phyloP scores from a whole-genome alignment of 495 filamentous ascomycete species.

The Penicillium ucsense region DNA sequence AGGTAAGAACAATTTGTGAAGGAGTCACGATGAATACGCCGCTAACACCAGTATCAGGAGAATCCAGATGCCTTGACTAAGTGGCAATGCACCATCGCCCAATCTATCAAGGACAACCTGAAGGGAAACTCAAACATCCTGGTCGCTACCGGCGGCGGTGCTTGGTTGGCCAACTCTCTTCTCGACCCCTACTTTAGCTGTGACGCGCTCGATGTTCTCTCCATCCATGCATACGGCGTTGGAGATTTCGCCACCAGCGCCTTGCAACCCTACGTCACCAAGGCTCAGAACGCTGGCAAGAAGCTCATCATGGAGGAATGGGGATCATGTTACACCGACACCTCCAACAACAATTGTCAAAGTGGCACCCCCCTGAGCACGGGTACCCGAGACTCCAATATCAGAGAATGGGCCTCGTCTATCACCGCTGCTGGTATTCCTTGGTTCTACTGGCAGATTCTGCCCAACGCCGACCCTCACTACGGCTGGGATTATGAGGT shows the following conservation, averaged over 20 bases:
- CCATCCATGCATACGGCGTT: neutral
- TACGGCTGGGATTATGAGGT: conserved; percentile 13
- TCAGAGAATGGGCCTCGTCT: neutral
- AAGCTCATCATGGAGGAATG: conserved; percentile 19
- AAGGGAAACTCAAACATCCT: neutral
- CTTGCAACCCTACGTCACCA: conserved; percentile 9
- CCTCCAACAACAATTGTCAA: conserved; percentile 10
- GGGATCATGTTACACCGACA: conserved; percentile 12
- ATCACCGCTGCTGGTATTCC: conserved; percentile 18
- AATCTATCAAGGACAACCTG: neutral
- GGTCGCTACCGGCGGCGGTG: neutral
- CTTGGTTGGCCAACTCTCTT: neutral
- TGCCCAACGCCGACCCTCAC: conserved; percentile 17
- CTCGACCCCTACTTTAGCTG: neutral
- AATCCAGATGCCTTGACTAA: neutral
- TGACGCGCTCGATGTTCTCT: neutral
- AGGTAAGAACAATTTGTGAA: neutral
- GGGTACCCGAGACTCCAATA: neutral
- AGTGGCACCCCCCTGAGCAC: neutral
- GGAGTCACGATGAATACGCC: neutral
- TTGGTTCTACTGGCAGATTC: conserved; percentile 21
- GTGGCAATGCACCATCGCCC: neutral
- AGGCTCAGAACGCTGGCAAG: conserved; percentile 11
- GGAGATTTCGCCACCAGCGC: conserved; percentile 6
- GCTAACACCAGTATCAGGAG: neutral